Conservation (phyloP, 2,329 filamentous ascomycete species). For the Elsinoe australis region DNA sequence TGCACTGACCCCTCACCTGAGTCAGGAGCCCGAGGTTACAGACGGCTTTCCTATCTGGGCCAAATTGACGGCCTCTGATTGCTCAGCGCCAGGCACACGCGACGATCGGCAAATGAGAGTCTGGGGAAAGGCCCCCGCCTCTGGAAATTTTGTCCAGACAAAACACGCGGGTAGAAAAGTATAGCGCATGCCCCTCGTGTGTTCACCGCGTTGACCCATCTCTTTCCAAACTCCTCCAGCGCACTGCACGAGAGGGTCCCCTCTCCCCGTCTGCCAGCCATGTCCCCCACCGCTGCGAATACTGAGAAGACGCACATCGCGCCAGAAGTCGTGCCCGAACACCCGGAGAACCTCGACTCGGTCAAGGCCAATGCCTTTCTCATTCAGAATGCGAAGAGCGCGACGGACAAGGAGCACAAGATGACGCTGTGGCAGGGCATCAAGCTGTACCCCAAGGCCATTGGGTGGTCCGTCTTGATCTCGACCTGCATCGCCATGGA, state of each 20-base stretch:
- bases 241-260: neutral
- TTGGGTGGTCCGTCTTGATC: constrained; percentile 74
- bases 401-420: constrained; percentile 43
- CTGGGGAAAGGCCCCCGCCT: constrained; percentile 6
- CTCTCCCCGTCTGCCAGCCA: neutral
- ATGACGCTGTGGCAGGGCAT: constrained; percentile 63
- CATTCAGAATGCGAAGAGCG: constrained; percentile 37
- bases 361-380: constrained; percentile 23
- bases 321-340: constrained; percentile 11
- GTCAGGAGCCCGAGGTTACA: neutral
- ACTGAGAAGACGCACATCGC: constrained; percentile 3
- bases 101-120: constrained; percentile 7
- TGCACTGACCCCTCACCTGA: neutral
- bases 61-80: constrained; percentile 10
- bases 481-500: constrained; percentile 92
- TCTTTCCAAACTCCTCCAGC: neutral
- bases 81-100: neutral
- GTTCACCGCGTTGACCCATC: neutral
- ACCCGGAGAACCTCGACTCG: constrained; percentile 9
- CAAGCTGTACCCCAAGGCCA: constrained; percentile 76
- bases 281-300: neutral
- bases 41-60: constrained; percentile 1
- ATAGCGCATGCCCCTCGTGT: too few species aligned
- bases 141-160: constrained; percentile 6
- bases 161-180: neutral